Conservation (phyloP, 345 rosid genomes). For the Stellera chamaejasme region DNA sequence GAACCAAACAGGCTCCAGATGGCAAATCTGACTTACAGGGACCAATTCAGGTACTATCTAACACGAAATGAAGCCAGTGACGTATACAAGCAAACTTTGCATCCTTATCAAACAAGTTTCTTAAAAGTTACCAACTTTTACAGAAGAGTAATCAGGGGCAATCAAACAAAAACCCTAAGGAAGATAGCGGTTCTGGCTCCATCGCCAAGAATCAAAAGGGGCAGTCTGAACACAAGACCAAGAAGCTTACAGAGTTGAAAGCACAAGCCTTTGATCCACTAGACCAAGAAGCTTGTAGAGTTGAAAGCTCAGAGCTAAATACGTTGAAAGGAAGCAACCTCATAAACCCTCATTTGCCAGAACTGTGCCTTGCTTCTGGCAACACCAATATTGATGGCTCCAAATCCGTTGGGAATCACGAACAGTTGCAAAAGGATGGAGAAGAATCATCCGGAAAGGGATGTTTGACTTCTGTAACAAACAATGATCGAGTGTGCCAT, state of each 20-base stretch:
- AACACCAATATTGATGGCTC: conserved; percentile 23
- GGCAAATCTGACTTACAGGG: conserved; percentile 32
- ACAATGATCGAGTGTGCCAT: conserved; percentile 40
- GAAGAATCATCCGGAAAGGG: conserved; percentile 21
- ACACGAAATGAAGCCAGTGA: not conserved
- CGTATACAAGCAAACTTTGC: not conserved
- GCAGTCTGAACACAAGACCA: conserved; percentile 21
- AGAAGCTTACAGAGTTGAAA: conserved; percentile 27
- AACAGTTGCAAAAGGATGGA: conserved; percentile 34
- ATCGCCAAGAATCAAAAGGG: conserved; percentile 34
- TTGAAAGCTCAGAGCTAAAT: conserved; percentile 50
- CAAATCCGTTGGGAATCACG: conserved; percentile 24
- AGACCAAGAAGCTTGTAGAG: too few relatives aligned
- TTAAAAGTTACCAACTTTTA: not conserved
- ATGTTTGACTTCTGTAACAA: conserved; percentile 32
- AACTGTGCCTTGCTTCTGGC: conserved; percentile 22
- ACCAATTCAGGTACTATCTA: conserved; percentile 35
- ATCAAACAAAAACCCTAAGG: conserved; percentile 30
- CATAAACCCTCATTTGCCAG: conserved; percentile 40
- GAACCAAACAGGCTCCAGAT: conserved; percentile 40
- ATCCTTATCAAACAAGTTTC: not conserved
- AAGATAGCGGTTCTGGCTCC: conserved; percentile 39
- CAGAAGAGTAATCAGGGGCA: conserved; percentile 51
- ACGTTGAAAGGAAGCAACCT: conserved; percentile 26
- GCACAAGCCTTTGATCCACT: conserved; percentile 61